Evolutionary conservation across 2,329 filamentous ascomycete species (phyloP), one percentile per base, ranked within the genome.

Genomic region (Exophiala spinifera): DNA sequence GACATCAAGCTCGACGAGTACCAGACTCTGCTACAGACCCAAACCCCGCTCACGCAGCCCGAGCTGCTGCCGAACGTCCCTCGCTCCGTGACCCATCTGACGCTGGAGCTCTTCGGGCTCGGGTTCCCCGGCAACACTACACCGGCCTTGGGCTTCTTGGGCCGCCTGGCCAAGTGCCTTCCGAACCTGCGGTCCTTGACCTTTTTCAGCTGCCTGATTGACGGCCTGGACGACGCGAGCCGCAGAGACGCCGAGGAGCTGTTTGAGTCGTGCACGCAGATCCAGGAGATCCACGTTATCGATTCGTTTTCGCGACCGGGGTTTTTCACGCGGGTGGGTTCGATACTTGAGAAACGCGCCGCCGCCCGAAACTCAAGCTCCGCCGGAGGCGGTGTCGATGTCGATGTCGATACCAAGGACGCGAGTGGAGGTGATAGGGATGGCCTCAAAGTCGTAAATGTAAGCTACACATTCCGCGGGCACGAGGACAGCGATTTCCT

Each of bases 1-100:
- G 76, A 77, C 62, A 76, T 79, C 66, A 74, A 74, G 56, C 69
- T 75, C 50, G 70, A 73, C 58, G 72, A 75, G 36, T 79, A 78
- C 65, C 69, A 73, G 49, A 47, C 56, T 14, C 61, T 73, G 6
- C 68, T 79, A 68, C 11, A 45, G 39, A 4, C 50, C n/a, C n/a
- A n/a, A n/a, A n/a, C n/a, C n/a, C n/a, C 34, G 8, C 39, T 53
- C 20, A 49, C 47, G 11, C 55, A 60, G 20, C 52, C 55, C 10
- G 60, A 65, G 0, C 63, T 76, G 0, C 63, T 76, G 19, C 70
- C 74, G 2, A 55, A 62, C 2, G 65, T 78, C 0, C 76, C 76
- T 0, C 21, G 49, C 13, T 64, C 62, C 17, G 75, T 78, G 58
- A 72, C 73, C 31, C 65, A 64, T 51, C 65, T 79, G 1, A 77